Conservation (phyloP, 768 basidiomycete genomes). For the Mrakia gelida region DNA sequence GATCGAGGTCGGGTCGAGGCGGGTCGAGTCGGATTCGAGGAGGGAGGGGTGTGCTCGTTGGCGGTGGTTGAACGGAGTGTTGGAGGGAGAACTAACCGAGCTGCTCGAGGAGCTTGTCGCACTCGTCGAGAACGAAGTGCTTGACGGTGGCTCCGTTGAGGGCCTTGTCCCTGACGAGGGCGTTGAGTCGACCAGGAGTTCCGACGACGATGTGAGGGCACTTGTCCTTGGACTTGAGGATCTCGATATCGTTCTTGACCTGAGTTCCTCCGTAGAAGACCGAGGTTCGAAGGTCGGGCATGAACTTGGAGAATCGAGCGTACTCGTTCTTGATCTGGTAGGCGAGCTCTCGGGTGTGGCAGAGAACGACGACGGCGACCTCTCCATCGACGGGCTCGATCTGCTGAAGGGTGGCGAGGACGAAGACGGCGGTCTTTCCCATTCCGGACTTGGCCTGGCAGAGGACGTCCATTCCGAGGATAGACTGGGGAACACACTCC, state of each 20-base stretch:
- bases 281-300: slow-evolving; percentile 95
- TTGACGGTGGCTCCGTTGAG: slow-evolving; percentile 87
- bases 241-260: slow-evolving; percentile 86
- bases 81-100: slow-evolving; percentile 82
- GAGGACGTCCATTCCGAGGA: slow-evolving; percentile 97
- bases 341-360: slow-evolving; percentile 97
- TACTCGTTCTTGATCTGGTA: slow-evolving; percentile 99
- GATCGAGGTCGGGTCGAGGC: not conserved
- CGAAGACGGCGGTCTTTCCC: slow-evolving; percentile 96
- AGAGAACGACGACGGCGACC: slow-evolving; percentile 94
- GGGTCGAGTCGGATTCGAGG: not conserved
- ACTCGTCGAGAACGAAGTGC: slow-evolving; percentile 99
- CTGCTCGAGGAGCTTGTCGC: slow-evolving; percentile 99
- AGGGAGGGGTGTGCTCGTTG: not conserved
- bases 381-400: slow-evolving; percentile 97
- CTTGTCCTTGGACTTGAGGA: slow-evolving; percentile 89
- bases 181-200: slow-evolving; percentile 94
- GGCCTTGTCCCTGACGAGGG: slow-evolving; percentile 89
- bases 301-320: slow-evolving; percentile 97
- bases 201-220: slow-evolving; percentile 99
- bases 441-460: slow-evolving; percentile 98
- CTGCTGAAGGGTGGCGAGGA: slow-evolving; percentile 94
- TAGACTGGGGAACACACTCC: slow-evolving; percentile 99
- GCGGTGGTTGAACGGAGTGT: not conserved
- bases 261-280: slow-evolving; percentile 98